Base-by-base conservation (phyloP, 1,139 yeast genomes). In the Yamadazyma epiphylla region DNA sequence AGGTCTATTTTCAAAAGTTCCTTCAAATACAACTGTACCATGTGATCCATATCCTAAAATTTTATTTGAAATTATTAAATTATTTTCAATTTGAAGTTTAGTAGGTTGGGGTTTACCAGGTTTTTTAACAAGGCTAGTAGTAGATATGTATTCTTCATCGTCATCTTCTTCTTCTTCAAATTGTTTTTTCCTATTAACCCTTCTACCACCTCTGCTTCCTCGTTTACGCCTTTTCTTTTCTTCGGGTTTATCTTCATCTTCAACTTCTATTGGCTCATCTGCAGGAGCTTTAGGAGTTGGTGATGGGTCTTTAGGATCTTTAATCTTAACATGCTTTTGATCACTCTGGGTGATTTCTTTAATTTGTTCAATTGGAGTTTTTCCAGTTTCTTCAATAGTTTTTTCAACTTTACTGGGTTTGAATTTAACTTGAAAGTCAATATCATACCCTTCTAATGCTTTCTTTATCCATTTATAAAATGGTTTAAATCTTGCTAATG, bases 21-120 rank as follows among this genome's bases (percentile, higher is more conserved):
- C 98, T 50, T 83, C 77, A 53, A 79, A 87, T 1, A 91, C 98
- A 16, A 89, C 88, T 0, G 98, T 91, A 19, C 98, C 98, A 49
- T 91, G 96, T 2, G 96, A 87, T 2, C 99, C 99, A 51, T 86
- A 87, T 1, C 99, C 98, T 29, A 91, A 60, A 15, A 88, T 72
- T 26, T 74, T 77, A 42, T 84, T 84, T 0, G 94, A 77, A 2
- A 89, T 76, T 0, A 71, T 60, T 37, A 87, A 58, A 31, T 77
- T 79, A 33, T 74, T 77, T 36, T 66, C 72, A 27, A 65, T 61
- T 37, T 64, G 71, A 13, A 66, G 53, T 38, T 56, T 62, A 44
- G 58, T 64, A 22, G 45, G 33, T 9, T 56, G 51, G 8, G 40
- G 36, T 32, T 50, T 27, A 4, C 41, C 37, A 6, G 46, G 29